Evolutionary conservation across 2,329 filamentous ascomycete genomes (phyloP), one percentile per base, ranked within the genome.

Genomic region (Pezicula neosporulosa): DNA sequence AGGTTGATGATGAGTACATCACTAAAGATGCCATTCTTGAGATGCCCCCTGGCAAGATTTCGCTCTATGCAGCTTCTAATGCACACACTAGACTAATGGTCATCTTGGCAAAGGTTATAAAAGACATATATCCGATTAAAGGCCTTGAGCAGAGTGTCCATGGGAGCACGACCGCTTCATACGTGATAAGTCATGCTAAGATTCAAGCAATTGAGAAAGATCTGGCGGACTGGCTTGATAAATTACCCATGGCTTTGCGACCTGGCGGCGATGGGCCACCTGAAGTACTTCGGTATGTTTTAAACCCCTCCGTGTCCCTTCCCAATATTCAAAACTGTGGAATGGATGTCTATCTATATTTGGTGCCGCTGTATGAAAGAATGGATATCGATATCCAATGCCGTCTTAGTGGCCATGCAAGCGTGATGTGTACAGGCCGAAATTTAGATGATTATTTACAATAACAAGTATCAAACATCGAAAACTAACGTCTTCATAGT

Each of bases 191-290:
- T 62, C 84, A 85, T 60, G 70, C 77, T 1, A 76, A 78, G 45
- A 83, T 89, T 54, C 80, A 83, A 56, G 79, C 82, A 58, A 82
- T 87, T 45, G 86, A 89, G 64, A 68, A 72, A 6, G 81, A 86
- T 48, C 70, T 89, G 45, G 78, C 82, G 44, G 69, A 74, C 38
- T 89, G 85, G 84, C 78, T 82, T 44, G 80, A 84, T 54, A 72
- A 76, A 48, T 69, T 99, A 24, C 93, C 92, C 0, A 77, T 84
- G 59, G 82, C 84, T 49, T 83, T 96, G 70, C 86, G 87, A 54
- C 91, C 91, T 1, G 90, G 89, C 55, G 81, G 85, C 1, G 90
- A 94, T 47, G 87, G 86, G 0, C 78, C 86, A 1, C 80, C 85
- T 33, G 85, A 92, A 62, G 80, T 92, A 21, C 81, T 91, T 60